Percentiles rank a stretch among this genome's conserved stretches.
Evolutionary conservation across 495 filamentous ascomycete species (phyloP).

Genomic region (Penicillium cataractarum): DNA sequence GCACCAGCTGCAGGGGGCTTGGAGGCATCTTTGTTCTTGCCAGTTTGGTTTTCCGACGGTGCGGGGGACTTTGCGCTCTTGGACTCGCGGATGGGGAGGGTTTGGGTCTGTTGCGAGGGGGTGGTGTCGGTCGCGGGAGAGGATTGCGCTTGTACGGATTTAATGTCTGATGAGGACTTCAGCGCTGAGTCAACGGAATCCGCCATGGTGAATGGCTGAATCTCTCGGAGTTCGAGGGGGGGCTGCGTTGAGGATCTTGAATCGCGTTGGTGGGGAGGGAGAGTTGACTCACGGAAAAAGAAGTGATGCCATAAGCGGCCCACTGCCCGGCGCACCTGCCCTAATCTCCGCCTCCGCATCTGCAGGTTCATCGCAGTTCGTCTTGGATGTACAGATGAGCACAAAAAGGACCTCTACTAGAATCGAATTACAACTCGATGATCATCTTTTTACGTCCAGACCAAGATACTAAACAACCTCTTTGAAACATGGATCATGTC

Average conservation of each 20-base stretch:
- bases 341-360: slow-evolving; percentile 12
- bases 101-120: slow-evolving; percentile 23
- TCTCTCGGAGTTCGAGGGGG: slow-evolving; percentile 21
- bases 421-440: not conserved
- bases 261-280: slow-evolving; percentile 39
- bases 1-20: slow-evolving; percentile 15
- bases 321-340: slow-evolving; percentile 11
- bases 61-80: slow-evolving; percentile 33
- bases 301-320: slow-evolving; percentile 47
- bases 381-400: not conserved
- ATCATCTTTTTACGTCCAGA: not conserved
- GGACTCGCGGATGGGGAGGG: slow-evolving; percentile 32
- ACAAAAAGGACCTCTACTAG: not conserved
- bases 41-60: slow-evolving; percentile 36
- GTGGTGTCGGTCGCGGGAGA: slow-evolving; percentile 27
- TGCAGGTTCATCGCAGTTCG: slow-evolving; percentile 5
- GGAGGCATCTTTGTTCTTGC: slow-evolving; percentile 34
- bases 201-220: slow-evolving; percentile 36
- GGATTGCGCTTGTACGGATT: slow-evolving; percentile 18
- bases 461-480: too few species aligned
- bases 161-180: slow-evolving; percentile 20
- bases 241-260: slow-evolving; percentile 22
- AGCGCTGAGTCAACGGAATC: slow-evolving; percentile 32
- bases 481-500: slow-evolving; percentile 27
- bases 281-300: slow-evolving; percentile 44